Evolutionary conservation across 106 monocot species (phyloP), one percentile per base, ranked within the genome.

Genomic region (Gastrodia elata): DNA sequence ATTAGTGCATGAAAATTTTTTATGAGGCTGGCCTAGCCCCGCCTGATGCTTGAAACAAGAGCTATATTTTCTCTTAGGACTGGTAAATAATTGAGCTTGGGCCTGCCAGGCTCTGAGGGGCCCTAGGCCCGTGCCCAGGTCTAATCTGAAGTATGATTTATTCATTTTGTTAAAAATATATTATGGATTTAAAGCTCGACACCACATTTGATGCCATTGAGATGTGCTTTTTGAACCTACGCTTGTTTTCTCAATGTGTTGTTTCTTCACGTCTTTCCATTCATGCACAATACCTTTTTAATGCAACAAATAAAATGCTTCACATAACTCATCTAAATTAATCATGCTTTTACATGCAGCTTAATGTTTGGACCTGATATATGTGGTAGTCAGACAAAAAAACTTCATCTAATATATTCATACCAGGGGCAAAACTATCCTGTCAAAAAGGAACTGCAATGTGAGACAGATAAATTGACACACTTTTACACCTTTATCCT

Each of bases 361-460:
- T 78, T 97, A 30, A 97, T 97, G 97, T 91, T 97, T 73, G 97
- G 97, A 30, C 97, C 97, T 38, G 97, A 97, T 78, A 74, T 97
- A 78, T 97, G 97, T 82, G 97, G 97, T 59, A 88, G 93, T 30
- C 92, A 97, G 73, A 93, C 90, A 67, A 97, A 97, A 83, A 97
- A 97, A 79, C 87, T 97, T 74, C 96, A 97, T 83, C 76, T 90
- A 13, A 97, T 97, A 74, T 77, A 90, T 67, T 97, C 97, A 6
- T 97, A 93, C 75, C 97, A 97, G 70, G 97, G 97, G 20, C 97
- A 97, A 78, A 97, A 97, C 56, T 97, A 97, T 65, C 97, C 97
- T 24, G 70, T 93, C 27, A 97, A 90, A 77, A 97, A 93, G 69
- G 97, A 97, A 70, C 67, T 97, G 61, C 81, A 90, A 68, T 97